Base-by-base conservation (phyloP, 2,329 filamentous ascomycete species). In the Xylariaceae sp. region DNA sequence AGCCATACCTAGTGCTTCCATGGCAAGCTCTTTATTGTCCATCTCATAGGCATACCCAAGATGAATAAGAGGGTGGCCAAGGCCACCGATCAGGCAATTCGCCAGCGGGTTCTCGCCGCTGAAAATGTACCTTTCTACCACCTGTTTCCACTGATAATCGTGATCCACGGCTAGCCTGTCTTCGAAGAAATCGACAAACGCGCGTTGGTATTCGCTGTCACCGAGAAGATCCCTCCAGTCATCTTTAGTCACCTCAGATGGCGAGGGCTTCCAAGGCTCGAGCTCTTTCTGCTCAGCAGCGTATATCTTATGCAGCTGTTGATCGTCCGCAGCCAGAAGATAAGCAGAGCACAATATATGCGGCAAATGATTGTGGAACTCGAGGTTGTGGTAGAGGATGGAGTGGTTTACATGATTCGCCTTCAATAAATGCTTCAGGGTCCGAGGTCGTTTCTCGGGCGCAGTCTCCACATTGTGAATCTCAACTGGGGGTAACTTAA, bases 181-280 rank as follows among this genome's bases (percentile, higher is more conserved):
- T 62, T 98, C 93, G 59, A 95, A 97, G 61, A 93, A 97, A 62
- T 98, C 90, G 42, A 98, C 73, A 59, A 84, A 98, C 1, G 89
- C 91, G 45, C 91, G 79, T 64, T 98, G 89, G 59, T 94, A 96
- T 48, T 72, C 79, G 54, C 76, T 76, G 60, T 89, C 80, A 17
- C 91, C 90, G 24, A 96, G 63, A 55, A 81, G 93, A 43, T 91
- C 85, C 49, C 83, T 76, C 91, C 93, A 98, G 61, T 98, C 93
- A 42, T 84, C 76, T 48, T 82, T 75, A 15, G 81, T 79, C 38
- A 98, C 79, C 65, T 98, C 93, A 4, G 83, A 81, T 0, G 93
- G 93, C 2, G 90, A 89, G 51, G 90, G 83, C 40, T 70, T 64
- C 93, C 93, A 98, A 18, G 81, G 74, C 50, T 91, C 88, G 11